Conservation (phyloP, 352 stramenopile genomes). For the Achlya hypogyna region DNA sequence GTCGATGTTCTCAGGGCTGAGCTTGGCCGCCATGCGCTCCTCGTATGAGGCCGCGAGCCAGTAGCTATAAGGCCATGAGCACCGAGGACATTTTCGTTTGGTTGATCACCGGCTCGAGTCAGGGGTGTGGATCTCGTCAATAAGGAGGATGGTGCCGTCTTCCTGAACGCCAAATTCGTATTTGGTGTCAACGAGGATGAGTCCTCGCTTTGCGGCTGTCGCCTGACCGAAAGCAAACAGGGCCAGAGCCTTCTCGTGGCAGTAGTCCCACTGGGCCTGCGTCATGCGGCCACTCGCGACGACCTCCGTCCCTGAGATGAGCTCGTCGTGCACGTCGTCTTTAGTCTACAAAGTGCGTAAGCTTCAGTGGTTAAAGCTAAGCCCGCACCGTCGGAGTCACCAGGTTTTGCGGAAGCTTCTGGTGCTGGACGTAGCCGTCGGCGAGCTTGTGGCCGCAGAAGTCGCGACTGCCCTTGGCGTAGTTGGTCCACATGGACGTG, state of each 20-base stretch:
- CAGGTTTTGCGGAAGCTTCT: constrained; percentile 91
- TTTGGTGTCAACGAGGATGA: constrained; percentile 99
- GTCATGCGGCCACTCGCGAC: constrained; percentile 92
- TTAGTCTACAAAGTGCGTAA: constrained; percentile 69
- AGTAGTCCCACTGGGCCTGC: constrained; percentile 95
- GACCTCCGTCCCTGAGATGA: constrained; percentile 93
- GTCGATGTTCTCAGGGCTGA: constrained; percentile 98
- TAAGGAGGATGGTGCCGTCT: constrained; percentile 90
- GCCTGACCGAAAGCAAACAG: constrained; percentile 90
- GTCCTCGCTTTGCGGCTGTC: constrained; percentile 82
- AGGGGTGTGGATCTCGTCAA: constrained; percentile 99
- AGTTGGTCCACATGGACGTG: constrained; percentile 99
- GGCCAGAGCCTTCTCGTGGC: constrained; percentile 85
- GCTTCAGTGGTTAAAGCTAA: background rate
- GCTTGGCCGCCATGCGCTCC: constrained; percentile 67
- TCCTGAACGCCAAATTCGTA: constrained; percentile 78
- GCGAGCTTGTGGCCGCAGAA: constrained; percentile 95
- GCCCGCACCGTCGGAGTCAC: constrained; percentile 88
- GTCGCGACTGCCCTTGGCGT: constrained; percentile 89
- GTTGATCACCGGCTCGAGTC: constrained; percentile 93
- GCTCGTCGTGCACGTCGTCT: constrained; percentile 95
- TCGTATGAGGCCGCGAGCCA: constrained; percentile 89
- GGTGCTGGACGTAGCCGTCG: constrained; percentile 95
- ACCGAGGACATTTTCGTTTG: constrained; percentile 15
- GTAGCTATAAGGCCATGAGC: constrained; percentile 25